Evolutionary conservation across 176 grass and related monocot genomes (phyloP).

Genomic region (Ensete ventricosum): DNA sequence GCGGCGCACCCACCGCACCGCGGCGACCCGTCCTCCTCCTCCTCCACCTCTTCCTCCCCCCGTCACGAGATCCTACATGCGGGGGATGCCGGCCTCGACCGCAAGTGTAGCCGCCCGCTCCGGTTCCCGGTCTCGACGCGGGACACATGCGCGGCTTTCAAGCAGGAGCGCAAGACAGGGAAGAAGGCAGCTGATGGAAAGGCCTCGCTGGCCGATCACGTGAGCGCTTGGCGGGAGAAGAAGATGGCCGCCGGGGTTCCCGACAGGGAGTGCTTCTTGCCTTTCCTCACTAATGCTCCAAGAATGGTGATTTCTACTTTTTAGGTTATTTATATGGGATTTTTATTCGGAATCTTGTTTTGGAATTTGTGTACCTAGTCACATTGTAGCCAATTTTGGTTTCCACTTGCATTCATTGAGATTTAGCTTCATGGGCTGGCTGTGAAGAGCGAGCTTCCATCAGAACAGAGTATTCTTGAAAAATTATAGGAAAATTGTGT

Average conservation of each 20-base stretch:
- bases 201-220: slow-evolving; percentile 26
- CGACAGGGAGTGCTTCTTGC: slow-evolving; percentile 30
- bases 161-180: neutral
- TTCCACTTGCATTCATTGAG: too few relatives aligned
- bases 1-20: neutral
- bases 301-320: slow-evolving; percentile 34
- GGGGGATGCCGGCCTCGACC: neutral
- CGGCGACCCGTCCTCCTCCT: neutral
- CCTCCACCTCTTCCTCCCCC: neutral
- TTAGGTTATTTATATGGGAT: neutral
- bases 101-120: neutral
- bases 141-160: neutral
- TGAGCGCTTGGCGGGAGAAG: slow-evolving; percentile 46
- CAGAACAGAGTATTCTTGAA: too few relatives aligned
- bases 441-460: too few relatives aligned
- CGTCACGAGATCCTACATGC: neutral
- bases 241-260: slow-evolving; percentile 37
- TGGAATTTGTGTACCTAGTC: neutral
- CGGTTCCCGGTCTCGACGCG: slow-evolving; percentile 4
- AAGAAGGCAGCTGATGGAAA: slow-evolving; percentile 9
- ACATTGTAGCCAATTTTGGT: too few relatives aligned
- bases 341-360: neutral
- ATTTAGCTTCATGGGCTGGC: too few relatives aligned
- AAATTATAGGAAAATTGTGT: too few relatives aligned
- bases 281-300: slow-evolving; percentile 45